Base-by-base conservation (phyloP, 768 basidiomycete genomes). In the Mycena albidolilacea region DNA sequence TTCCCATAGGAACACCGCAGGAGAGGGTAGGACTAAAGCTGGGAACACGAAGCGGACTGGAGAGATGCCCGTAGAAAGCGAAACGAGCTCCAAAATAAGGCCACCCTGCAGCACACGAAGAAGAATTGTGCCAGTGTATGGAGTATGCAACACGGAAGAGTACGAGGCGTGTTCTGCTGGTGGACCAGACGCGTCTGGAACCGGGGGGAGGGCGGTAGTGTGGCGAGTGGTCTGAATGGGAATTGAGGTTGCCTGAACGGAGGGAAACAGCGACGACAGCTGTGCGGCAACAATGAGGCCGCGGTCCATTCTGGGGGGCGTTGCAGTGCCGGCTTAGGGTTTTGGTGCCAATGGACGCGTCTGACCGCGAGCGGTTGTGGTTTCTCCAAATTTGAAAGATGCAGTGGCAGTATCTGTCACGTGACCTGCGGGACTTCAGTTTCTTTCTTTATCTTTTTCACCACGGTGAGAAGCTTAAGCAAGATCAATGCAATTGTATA, bases 1-100 rank as follows among this genome's bases (percentile, higher is more conserved):
- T 38, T 86, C 84, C 81, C 86, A 88, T 19, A 91, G 79, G 77
- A 93, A 88, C 63, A 96, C 78, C 23, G 91, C 87, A 3, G 95
- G 95, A 60, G 87, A 83, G 14, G 91, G 86, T 37, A 94, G 80
- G 62, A 96, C 81, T 46, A 88, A 78, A 11, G 93, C 90, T 46
- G 95, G 94, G 76, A 95, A 95, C 75, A 93, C 86, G 79, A 97
- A 90, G 69, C 94, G 91, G 73, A 96, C 87, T 19, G 95, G 91
- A 41, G 88, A 85, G 3, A 91, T 84, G 74, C 90, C 84, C 1
- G 88, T 86, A 7, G 93, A 90, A 57, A 95, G 84, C n/a, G 95
- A 94, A 46, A 91, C 79, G 58, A 97, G 88, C 78, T 97, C 94
- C 54, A 95, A 81, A 62, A 95, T 91, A 73, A 90, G 82, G 35